Evolutionary conservation across 768 basidiomycete genomes (phyloP).

Genomic region (Calocybe gangraenosa): DNA sequence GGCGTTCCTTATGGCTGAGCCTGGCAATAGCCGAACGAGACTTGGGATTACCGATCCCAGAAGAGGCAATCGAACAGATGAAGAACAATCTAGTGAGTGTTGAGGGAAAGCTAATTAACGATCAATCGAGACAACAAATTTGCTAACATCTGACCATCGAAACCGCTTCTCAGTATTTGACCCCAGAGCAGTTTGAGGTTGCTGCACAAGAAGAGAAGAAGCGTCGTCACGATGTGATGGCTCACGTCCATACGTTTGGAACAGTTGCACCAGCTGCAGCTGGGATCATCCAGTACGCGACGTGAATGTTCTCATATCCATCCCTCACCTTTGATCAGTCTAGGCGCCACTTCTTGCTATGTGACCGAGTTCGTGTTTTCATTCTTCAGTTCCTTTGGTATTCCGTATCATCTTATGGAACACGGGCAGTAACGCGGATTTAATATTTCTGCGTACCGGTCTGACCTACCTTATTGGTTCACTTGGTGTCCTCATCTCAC

Average conservation of each 20-base stretch:
- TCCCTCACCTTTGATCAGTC: slow-evolving; percentile 1
- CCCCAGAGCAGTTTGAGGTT: slow-evolving; percentile 84
- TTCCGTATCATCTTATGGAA: too few species aligned
- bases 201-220: slow-evolving; percentile 97
- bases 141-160: too few species aligned
- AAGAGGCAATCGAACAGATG: slow-evolving; percentile 94
- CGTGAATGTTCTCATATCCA: slow-evolving; percentile 8
- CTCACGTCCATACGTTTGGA: slow-evolving; percentile 97
- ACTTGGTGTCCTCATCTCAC: slow-evolving; percentile 85
- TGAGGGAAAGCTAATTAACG: too few species aligned
- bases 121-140: too few species aligned
- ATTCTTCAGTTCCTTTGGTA: not conserved
- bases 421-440: slow-evolving; percentile 82
- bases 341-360: slow-evolving; percentile 95
- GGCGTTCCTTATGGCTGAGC: slow-evolving; percentile 94
- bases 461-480: slow-evolving; percentile 82
- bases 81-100: slow-evolving; percentile 75
- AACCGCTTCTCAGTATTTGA: slow-evolving; percentile 53
- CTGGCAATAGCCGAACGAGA: slow-evolving; percentile 96
- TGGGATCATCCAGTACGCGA: slow-evolving; percentile 85
- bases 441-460: slow-evolving; percentile 92
- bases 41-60: slow-evolving; percentile 84
- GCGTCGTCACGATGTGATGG: slow-evolving; percentile 98
- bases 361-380: slow-evolving; percentile 77
- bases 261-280: slow-evolving; percentile 90